Evolutionary conservation across 805 yeast species (phyloP), one percentile per base, ranked within the genome.

Genomic region (Wickerhamomyces canadensis): DNA sequence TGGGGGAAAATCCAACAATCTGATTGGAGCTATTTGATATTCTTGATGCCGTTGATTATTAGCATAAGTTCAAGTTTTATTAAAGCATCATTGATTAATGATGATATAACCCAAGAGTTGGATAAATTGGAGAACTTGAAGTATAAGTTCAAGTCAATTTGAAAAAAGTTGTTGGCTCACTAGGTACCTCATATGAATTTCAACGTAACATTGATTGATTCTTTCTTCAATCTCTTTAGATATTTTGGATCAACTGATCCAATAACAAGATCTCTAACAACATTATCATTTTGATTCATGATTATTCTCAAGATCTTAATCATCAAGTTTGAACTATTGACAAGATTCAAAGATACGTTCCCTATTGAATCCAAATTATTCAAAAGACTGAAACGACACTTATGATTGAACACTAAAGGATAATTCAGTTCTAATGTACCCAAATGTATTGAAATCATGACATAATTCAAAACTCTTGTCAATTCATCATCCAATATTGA

Each of bases 71-170:
- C 57, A 3, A 27, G 40, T 5, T 18, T 47, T 13, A 33, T 48
- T 22, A 50, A 44, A 27, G 42, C 39, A 24, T 54, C 58, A 57
- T 37, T 47, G 19, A 33, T 19, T 6, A 49, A 52, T 4, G 31
- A 28, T 18, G 15, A 10, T 17, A 9, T 57, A 36, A 52, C 51
- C 5, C 35, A 31, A 8, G 58, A 55, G 30, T 23, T 60, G 6
- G 36, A 38, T 12, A 33, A 42, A n/a, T 32, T 60, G 31, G 38
- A 56, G 16, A 34, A 38, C 4, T 33, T 55, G 36, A 58, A 57
- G 35, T 58, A 59, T 33, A 57, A 58, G 37, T 60, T 52, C 37
- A 60, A 60, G 35, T 51, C 49, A 31, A 59, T 53, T 19, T 60
- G 40, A 35, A 17, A 34, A 16, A 12, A 36, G 27, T 22, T 31